Base-by-base conservation (phyloP, 2,329 filamentous ascomycete species). In the Keithomyces neogunnii region DNA sequence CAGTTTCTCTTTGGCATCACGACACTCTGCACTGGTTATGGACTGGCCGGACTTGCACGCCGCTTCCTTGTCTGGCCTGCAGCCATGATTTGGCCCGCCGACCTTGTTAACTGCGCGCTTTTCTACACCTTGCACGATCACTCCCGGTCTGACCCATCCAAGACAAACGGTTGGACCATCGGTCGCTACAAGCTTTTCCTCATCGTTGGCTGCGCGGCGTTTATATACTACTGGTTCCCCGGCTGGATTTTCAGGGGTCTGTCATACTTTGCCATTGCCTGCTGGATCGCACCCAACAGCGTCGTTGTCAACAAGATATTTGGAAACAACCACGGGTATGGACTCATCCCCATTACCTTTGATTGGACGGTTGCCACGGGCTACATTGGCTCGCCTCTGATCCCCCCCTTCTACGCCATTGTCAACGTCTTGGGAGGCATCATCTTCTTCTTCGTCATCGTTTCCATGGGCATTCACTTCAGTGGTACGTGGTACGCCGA, bases 111-210 rank as follows among this genome's bases (percentile, higher is more conserved):
- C 55, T 74, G 73, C 11, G 74, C 75, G 2, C 65, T 81, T 38
- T 73, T 81, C 59, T 69, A 73, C 54, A 73, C 69, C 39, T 66
- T 74, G 40, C 72, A 74, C 56, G 71, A 74, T 52, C 71, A 73
- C 57, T 67, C 69, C 3, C 64, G 63, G 11, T 71, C 72, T 5
- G 71, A 79, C 56, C 74, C 77, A 1, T 61, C 69, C 45, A 75
- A 74, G 50, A 73, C 73, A 29, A 75, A 72, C 58, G 82, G 84
- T 43, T 87, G 84, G 84, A 73, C 61, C 35, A 74, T 86, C 47
- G 76, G 79, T n/a, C 77, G 82, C 48, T 85, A 84, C 64, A 74
- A 73, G 55, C 80, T 80, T 63, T 86, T 86, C 67, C 60, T 84
- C 51, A 76, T 77, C 56, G 71, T 82, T 36, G 77, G 78, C 56